Base-by-base conservation (phyloP, 228 moss, liverwort and hornwort genomes). In the Sphagnum fallax region DNA sequence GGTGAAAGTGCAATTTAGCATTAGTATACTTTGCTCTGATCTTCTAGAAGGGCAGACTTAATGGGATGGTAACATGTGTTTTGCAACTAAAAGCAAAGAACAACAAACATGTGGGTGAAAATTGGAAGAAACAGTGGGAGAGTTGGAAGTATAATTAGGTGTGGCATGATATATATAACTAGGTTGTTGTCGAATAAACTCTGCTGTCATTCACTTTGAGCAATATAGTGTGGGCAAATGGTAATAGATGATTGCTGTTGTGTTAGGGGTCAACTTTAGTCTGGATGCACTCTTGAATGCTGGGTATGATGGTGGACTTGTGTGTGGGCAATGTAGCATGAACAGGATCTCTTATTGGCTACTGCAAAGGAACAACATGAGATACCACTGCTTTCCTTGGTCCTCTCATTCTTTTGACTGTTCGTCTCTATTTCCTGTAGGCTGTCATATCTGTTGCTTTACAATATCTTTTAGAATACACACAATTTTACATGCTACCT, bases 361-460 rank as follows among this genome's bases (percentile, higher is more conserved):
- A 72, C 83, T 70, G 85, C 89, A 48, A 92, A 81, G 79, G 85
- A 72, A 51, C 81, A 80, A 5, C 92, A 87, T 64, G 87, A 83
- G 75, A 74, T 69, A 64, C 63, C 60, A 50, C 8, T 52, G 10
- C 7, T 63, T 32, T 74, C 32, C 32, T 32, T 32, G 1, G 32
- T 32, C 1, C 32, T 32, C 32, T 32, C 32, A 32, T 32, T 32
- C 32, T 32, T 32, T 32, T 32, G 32, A 32, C 32, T 32, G 32
- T 32, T 32, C 32, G 0, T 32, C 32, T 32, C 32, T 32, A 32
- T 32, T 32, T n/a, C 32, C 32, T 32, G 32, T 32, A 32, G 32
- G 32, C 11, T 60, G 11, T 11, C n/a, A n/a, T 60, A n/a, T 60
- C n/a, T 60, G 11, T n/a, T 60, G 11, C 59, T 60, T 60, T 60